These are phyloP conservation scores for Bacidia rubella DNA, from an alignment of 495 filamentous ascomycete genomes.

Conservation along the genomic window DNA sequence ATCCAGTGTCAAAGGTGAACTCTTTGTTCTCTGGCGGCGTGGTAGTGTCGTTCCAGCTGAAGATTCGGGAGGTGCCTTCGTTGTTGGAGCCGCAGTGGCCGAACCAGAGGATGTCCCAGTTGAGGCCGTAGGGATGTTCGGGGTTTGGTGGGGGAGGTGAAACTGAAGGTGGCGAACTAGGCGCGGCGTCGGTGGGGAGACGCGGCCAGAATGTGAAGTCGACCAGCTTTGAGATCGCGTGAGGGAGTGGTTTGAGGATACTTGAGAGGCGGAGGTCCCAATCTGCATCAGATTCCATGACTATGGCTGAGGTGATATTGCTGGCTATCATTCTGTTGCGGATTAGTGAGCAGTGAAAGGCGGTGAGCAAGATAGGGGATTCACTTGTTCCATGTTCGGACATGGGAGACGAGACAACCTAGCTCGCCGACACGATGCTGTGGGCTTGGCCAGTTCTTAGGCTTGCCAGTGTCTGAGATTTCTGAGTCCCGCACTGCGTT, in stretches of 20 bases:
- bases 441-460: conserved; percentile 3
- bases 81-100: conserved; percentile 13
- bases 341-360: too few species aligned
- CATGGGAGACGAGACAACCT: conserved; percentile 13
- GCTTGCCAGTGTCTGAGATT: conserved; percentile 10
- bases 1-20: conserved; percentile 5
- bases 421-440: conserved; percentile 8
- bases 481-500: conserved; percentile 13
- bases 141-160: conserved; percentile 15
- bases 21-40: conserved; percentile 8
- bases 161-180: conserved; percentile 10
- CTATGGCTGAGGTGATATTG: conserved; percentile 26
- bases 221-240: conserved; percentile 45
- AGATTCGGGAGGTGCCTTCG: conserved; percentile 11
- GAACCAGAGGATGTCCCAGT: conserved; percentile 19
- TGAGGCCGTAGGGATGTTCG: conserved; percentile 21
- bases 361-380: too few species aligned
- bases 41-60: conserved; percentile 12
- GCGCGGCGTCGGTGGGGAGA: conserved; percentile 12
- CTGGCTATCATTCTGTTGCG: conserved; percentile 28
- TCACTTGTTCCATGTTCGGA: conserved; percentile 15
- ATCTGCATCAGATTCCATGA: conserved; percentile 37
- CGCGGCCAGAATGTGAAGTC: conserved; percentile 18
- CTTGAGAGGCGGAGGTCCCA: conserved; percentile 32
- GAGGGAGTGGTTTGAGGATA: conserved; percentile 24